Base-by-base conservation (phyloP, 768 basidiomycete genomes). In the Naematelia encephala region DNA sequence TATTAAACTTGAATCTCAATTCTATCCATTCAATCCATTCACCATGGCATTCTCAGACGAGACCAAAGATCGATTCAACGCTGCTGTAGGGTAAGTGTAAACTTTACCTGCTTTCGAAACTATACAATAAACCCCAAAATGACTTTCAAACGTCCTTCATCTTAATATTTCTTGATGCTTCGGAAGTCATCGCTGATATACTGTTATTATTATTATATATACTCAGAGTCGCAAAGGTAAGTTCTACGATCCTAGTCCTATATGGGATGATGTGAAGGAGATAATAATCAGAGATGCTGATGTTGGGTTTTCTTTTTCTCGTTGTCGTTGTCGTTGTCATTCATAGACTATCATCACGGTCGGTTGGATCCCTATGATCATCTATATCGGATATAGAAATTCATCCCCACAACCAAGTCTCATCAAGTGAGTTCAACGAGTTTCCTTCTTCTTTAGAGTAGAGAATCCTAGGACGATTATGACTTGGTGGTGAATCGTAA, bases 341-440 rank as follows among this genome's bases (percentile, higher is more conserved):
- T n/a, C 54, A 27, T 21, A 96, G 92, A 91, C 88, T 59, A 82
- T 92, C 69, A 75, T 96, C 54, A 91, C 96, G 79, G 96, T 92
- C 68, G 87, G 87, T 64, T 98, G 93, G 91, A 91, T 98, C 72
- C 94, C 94, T 28, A 80, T 93, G 74, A 90, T 98, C 72, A 93
- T 98, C 71, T 96, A 92, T 78, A 83, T 96, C 73, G 94, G 93
- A 30, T 96, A 89, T 81, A 89, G 88, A 54, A 82, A 88, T 67
- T 92, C 90, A 74, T 90, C 88, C 74, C 93, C 93, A 27, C 90
- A 92, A 68, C 93, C 93, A 19, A 91, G 91, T 39, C 81, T 97
- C 72, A 94, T 94, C 79, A 93, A 96, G 92, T 94, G 55, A 69
- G 90, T 84, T 13, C 19, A 21, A 5, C 10, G 5, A 16, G n/a